Conservation (phyloP, 2,329 filamentous ascomycete genomes). For the Botrytis sinoallii region DNA sequence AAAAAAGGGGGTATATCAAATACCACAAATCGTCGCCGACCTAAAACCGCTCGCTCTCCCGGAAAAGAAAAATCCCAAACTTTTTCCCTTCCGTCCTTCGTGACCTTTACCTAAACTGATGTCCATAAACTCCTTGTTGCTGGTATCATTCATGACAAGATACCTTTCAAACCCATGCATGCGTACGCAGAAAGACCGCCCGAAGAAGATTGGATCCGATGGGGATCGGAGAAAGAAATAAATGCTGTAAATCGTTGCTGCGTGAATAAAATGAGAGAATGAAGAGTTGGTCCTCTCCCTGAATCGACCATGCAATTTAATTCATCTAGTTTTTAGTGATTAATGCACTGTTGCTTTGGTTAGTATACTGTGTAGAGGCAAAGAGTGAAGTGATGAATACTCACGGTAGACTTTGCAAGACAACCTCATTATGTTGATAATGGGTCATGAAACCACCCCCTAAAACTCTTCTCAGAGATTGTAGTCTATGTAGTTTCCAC, state of each 20-base stretch:
- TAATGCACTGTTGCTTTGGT: not conserved
- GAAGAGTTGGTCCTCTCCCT: not conserved
- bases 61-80: not conserved
- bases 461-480: constrained; percentile 57
- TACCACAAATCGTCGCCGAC: not conserved
- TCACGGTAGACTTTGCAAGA: constrained; percentile 56
- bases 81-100: not conserved
- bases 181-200: not conserved
- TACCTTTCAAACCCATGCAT: no score
- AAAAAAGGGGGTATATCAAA: not conserved
- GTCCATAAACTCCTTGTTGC: constrained; percentile 4
- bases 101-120: not conserved
- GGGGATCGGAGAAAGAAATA: not conserved
- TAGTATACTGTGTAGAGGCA: not conserved
- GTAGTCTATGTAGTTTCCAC: constrained; percentile 68
- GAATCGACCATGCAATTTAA: not conserved
- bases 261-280: not conserved
- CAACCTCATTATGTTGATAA: constrained; percentile 59
- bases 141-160: not conserved
- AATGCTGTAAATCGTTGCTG: not conserved
- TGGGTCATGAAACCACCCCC: constrained; percentile 61
- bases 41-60: not conserved
- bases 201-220: not conserved
- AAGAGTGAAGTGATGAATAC: constrained; percentile 16
- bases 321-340: not conserved